Base-by-base conservation (phyloP, 225 moss, liverwort and hornwort species). In the Ulota crispa region DNA sequence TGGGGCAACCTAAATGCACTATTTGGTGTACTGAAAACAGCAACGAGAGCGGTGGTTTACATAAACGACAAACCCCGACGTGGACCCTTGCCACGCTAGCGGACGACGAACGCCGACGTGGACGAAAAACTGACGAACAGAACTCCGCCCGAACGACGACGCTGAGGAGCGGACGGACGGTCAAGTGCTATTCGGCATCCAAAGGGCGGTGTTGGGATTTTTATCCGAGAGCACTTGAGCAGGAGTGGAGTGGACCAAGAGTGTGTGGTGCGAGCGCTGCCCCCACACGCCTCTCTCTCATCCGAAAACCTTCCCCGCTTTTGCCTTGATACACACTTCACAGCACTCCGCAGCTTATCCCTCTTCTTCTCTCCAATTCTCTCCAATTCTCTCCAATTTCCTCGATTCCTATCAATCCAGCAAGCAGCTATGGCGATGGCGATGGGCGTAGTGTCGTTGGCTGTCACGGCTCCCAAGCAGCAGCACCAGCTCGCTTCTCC, bases 231-330 rank as follows among this genome's bases (percentile, higher is more conserved):
- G n/a, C 24, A 56, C 78, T 8, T 21, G 50, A 14, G n/a, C 24
- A 56, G 56, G 79, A 42, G 75, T 63, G 83, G 67, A 28, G 55
- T 8, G 39, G 39, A n/a, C n/a, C n/a, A n/a, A 85, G 88, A 85
- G 88, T 88, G 85, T 88, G 88, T 88, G 88, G 88, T 85, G 88
- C 83, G 77, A 73, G 83, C 57, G 21, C 64, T 69, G 73, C 73
- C 15, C 82, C 73, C 85, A 85, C 88, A 88, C 83, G 85, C 32
- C 85, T 50, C 77, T 50, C 88, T 50, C 77, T 50, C 62, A 88
- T 88, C 82, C 71, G 31, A 83, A 71, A 65, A 56, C 37, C 3
- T 32, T 11, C 4, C 3, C 34, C 34, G 50, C 52, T 20, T 32
- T 27, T 43, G 23, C 68, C 55, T 27, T 32, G n/a, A 31, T 45